Evolutionary conservation across 169 alveolate genomes (phyloP), one percentile per base, ranked within the genome.

Genomic region (Eimeria tenella): DNA sequence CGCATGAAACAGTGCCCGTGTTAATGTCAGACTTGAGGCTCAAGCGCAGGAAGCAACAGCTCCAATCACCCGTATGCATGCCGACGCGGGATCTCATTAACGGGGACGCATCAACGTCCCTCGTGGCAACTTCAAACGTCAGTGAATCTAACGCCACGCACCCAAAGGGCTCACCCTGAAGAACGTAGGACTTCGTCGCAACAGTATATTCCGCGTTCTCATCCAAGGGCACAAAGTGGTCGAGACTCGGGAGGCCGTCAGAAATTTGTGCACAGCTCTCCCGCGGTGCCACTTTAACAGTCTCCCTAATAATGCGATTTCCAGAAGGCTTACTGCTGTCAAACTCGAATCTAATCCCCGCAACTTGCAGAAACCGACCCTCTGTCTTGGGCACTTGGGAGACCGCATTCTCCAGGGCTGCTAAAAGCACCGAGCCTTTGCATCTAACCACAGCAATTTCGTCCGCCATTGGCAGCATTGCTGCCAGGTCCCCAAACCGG

Each of bases 361-460:
- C 95, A 21, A 98, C 96, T 8, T 96, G 95, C 9, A 97, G 97
- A 93, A 98, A 98, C 49, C 99, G 95, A 3, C 99, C 99, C 63
- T 98, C 99, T 63, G 93, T 95, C 81, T 91, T 96, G 4, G 99
- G 99, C 94, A 95, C 95, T 79, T 95, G 95, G 19, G 97, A 91
- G n/a, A 98, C 98, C 53, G 97, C 79, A 90, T 96, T 97, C 86
- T 97, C 98, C 65, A 98, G 90, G 23, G 94, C 96, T n/a, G 82
- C 93, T 62, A 93, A 79, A 21, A 97, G 94, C 65, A 94, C 60
- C 17, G 88, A 56, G 8, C 98, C 98, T 21, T 93, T 95, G 63
- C 97, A 90, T 53, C 93, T 94, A 25, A 97, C 86, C 13, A 95
- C 96, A 13, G 96, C 96, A n/a, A 97, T 90, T 73, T 82, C 93